phyloP scores from a whole-genome alignment of 805 yeast genomes.

The Vanderwaltozyma yarrowii region DNA sequence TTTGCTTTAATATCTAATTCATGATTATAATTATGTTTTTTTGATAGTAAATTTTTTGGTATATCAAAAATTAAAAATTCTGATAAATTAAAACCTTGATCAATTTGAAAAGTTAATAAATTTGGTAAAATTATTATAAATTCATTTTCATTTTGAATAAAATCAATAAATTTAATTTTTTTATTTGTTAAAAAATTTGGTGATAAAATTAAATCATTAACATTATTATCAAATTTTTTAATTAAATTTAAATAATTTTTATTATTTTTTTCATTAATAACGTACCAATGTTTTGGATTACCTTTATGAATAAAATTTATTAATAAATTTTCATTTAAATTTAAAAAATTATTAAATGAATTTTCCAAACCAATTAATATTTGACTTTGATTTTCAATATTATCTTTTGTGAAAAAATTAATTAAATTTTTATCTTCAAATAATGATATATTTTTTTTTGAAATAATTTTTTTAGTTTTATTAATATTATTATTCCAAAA shows the following conservation, averaged over 20 bases:
- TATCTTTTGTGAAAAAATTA: too few relatives aligned
- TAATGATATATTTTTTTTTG: not conserved
- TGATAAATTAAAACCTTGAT: constrained; percentile 74
- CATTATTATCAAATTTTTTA: not conserved
- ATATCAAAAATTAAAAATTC: constrained; percentile 33
- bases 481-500: not conserved
- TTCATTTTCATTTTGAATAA: constrained; percentile 60
- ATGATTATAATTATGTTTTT: too few relatives aligned
- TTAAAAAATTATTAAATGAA: not conserved
- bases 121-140: constrained; percentile 79
- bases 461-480: not conserved
- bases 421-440: too few relatives aligned
- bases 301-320: constrained; percentile 84
- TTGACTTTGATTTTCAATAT: not conserved
- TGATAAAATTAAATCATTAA: not conserved
- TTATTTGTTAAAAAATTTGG: constrained; percentile 8
- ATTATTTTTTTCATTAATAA: not conserved
- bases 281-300: constrained; percentile 86
- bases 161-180: constrained; percentile 51
- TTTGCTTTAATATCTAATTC: constrained; percentile 5
- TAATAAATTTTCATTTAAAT: constrained; percentile 35
- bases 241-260: not conserved
- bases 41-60: too few relatives aligned
- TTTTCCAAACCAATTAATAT: constrained; percentile 1
- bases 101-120: constrained; percentile 63